Conservation (phyloP, 345 rosid species). For the Populus euphratica region DNA sequence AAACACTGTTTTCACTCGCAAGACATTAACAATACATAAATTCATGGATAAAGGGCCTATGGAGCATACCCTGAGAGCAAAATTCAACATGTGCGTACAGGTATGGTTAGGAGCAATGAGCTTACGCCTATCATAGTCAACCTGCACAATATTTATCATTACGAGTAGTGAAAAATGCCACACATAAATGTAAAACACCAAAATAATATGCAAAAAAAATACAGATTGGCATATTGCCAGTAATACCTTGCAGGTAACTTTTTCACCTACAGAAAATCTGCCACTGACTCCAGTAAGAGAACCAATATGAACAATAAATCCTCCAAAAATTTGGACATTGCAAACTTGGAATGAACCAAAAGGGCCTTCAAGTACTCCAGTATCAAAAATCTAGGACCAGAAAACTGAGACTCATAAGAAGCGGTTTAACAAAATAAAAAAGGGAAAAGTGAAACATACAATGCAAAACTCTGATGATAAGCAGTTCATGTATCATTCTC, state of each 20-base stretch:
- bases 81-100: constrained; percentile 95
- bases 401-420: constrained; percentile 14
- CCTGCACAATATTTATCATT: constrained; percentile 39
- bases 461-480: neutral
- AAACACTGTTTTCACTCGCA: neutral
- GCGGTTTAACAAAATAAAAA: neutral
- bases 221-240: constrained; percentile 1
- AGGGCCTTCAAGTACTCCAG: constrained; percentile 67
- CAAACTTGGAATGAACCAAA: constrained; percentile 71
- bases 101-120: constrained; percentile 96
- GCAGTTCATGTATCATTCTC: neutral
- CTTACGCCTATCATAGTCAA: constrained; percentile 84
- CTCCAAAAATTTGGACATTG: constrained; percentile 87
- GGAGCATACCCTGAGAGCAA: constrained; percentile 72
- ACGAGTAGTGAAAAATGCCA: neutral
- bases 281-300: constrained; percentile 42
- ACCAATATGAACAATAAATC: constrained; percentile 89
- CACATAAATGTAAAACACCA: neutral
- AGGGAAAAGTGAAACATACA: neutral
- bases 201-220: neutral
- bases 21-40: neutral
- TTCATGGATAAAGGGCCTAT: neutral
- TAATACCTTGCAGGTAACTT: constrained; percentile 75
- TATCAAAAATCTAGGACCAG: constrained; percentile 71
- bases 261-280: constrained; percentile 59